Evolutionary conservation across 2,329 filamentous ascomycete genomes (phyloP).

Genomic region (Dactylella cylindrospora): DNA sequence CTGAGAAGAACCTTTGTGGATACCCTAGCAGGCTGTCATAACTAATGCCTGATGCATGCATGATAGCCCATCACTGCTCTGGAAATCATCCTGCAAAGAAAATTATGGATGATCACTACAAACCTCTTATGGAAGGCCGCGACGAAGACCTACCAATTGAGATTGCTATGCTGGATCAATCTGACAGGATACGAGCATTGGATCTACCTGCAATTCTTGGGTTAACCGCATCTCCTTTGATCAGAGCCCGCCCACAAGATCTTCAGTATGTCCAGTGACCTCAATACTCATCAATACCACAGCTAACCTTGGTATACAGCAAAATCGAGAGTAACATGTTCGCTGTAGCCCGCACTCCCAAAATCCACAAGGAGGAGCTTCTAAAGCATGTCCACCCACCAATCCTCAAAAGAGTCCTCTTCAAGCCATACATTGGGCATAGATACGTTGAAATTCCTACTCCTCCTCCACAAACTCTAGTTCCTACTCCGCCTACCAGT

Average conservation of each 20-base stretch:
- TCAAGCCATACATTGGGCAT: too few species aligned
- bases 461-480: too few species aligned
- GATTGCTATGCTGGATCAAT: constrained; percentile 46
- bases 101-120: constrained; percentile 75
- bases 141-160: too few species aligned
- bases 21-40: not conserved
- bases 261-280: constrained; percentile 55
- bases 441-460: too few species aligned
- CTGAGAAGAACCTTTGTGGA: not conserved
- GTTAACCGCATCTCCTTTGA: constrained; percentile 76
- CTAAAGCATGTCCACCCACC: constrained; percentile 70
- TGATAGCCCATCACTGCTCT: constrained; percentile 72
- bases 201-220: constrained; percentile 70
- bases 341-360: constrained; percentile 69
- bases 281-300: constrained; percentile 13
- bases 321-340: constrained; percentile 72
- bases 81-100: constrained; percentile 65
- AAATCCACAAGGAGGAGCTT: constrained; percentile 68
- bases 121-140: too few species aligned
- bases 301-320: constrained; percentile 49
- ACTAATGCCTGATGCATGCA: constrained; percentile 19
- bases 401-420: constrained; percentile 55
- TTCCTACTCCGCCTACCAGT: too few species aligned
- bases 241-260: constrained; percentile 60
- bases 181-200: too few species aligned